Evolutionary conservation across 2,329 filamentous ascomycete species (phyloP), one percentile per base, ranked within the genome.

Genomic region (Aaosphaeria pasadenensis): DNA sequence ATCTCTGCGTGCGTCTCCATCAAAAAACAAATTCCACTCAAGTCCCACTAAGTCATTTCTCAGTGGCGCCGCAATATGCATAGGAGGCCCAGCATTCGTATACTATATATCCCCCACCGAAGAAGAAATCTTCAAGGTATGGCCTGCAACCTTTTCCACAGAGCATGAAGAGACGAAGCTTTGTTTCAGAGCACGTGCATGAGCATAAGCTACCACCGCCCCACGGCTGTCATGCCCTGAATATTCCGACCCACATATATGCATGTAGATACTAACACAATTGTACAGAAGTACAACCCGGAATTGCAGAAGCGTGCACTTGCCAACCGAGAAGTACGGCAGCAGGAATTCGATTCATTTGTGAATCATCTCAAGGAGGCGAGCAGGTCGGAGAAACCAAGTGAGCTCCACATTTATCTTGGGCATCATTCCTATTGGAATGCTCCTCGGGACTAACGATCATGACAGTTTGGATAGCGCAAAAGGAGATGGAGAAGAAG

Each of bases 291-390:
- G 71, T 97, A 97, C 76, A 97, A 92, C 71, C 92, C 92, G 1
- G 94, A 97, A 32, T 81, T 99, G n/a, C 88, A 94, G 67, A 88
- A 89, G 70, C 83, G 88, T 64, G 91, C 88, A 53, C 75, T 95
- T n/a, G 91, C 91, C 70, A 82, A 85, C 49, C 82, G 90, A 13
- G 79, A 86, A 49, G 83, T 87, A 67, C 82, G 82, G 51, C 84
- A 94, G 64, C 81, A 91, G 71, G 91, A 96, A 50, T 96, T 96
- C 60, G 88, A 96, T 65, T 82, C 91, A 47, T 97, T 96, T 64
- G 88, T 96, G 30, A 80, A 66, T 43, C 84, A 86, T 60, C 72
- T 99, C 66, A 96, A 95, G 78, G 83, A 92, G 60, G 89, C 91
- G 69, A 88, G 89, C 29, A 95, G 91, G 75, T 94, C 87, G 11